A percentile compares a stretch with the other conserved stretches of the same genome.
These are phyloP conservation scores for Coniochaeta pulveracea DNA, from an alignment of 2,329 filamentous ascomycete species.

Conservation along the genomic window DNA sequence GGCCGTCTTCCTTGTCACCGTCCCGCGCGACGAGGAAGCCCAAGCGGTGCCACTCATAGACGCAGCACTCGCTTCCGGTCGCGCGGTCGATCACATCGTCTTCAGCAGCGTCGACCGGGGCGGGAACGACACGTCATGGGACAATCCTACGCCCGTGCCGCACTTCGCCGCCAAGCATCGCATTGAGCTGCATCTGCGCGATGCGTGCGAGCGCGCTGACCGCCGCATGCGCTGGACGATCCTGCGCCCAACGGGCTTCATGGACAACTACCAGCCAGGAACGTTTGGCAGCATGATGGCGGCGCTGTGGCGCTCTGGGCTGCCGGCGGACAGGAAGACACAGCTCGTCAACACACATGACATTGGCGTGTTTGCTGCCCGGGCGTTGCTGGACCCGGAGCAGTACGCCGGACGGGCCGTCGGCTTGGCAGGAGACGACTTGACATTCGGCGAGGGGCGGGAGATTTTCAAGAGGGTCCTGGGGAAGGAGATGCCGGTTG, in stretches of 20 bases:
- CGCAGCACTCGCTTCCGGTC: constrained; percentile 7
- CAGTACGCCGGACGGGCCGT: constrained; percentile 20
- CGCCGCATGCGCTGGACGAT: constrained; percentile 16
- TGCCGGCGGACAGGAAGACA: constrained; percentile 18
- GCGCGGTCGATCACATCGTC: constrained; percentile 7
- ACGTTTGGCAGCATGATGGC: constrained; percentile 19
- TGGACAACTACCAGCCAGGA: constrained; percentile 20
- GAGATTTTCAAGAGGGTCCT: constrained; percentile 16
- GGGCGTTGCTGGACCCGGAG: constrained; percentile 16
- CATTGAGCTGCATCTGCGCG: constrained; percentile 10
- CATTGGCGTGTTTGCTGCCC: constrained; percentile 24
- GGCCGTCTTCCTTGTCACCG: constrained; percentile 16
- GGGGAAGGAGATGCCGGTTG: constrained; percentile 19
- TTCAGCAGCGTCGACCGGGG: not conserved
- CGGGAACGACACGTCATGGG: not conserved
- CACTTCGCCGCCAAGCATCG: constrained; percentile 11
- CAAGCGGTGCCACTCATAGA: constrained; percentile 15
- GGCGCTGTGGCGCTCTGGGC: constrained; percentile 17
- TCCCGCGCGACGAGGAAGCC: constrained; percentile 14
- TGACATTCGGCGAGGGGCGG: constrained; percentile 20
- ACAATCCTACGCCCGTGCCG: not conserved
- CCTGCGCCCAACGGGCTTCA: constrained; percentile 15
- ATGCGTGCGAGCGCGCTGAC: constrained; percentile 4
- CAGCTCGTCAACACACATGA: constrained; percentile 26
- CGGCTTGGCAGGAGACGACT: constrained; percentile 20